These are phyloP conservation scores for Aspergillus intermedius DNA, from an alignment of 2,329 filamentous ascomycete species.

Conservation along the genomic window DNA sequence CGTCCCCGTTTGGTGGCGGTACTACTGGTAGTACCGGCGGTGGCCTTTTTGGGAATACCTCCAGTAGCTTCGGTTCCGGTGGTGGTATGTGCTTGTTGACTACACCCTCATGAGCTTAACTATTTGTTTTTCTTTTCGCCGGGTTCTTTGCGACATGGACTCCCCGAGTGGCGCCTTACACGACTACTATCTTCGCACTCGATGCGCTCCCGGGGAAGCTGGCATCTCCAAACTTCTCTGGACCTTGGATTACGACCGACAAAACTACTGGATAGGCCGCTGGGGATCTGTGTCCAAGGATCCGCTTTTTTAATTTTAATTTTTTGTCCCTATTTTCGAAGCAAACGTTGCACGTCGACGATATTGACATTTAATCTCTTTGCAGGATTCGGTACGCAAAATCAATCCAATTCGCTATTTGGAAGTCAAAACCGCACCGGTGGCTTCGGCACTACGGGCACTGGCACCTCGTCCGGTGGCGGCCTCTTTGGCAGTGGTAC, in stretches of 20 bases:
- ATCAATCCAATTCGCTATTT: constrained; percentile 29
- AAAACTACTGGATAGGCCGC: not conserved
- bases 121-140: constrained; percentile 12
- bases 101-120: constrained; percentile 18
- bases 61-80: constrained; percentile 36
- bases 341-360: not conserved
- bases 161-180: not conserved
- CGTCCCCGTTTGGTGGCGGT: constrained; percentile 32
- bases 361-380: constrained; percentile 13
- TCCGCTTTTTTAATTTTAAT: constrained; percentile 4
- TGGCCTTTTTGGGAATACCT: constrained; percentile 30
- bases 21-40: constrained; percentile 25
- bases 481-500: constrained; percentile 22
- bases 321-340: not conserved
- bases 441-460: constrained; percentile 25
- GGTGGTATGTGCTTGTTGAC: constrained; percentile 36
- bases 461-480: constrained; percentile 18
- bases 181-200: no score
- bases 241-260: not conserved
- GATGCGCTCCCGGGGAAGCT: no score
- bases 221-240: no score
- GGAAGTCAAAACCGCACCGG: constrained; percentile 26
- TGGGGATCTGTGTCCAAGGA: constrained; percentile 6
- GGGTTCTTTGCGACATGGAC: not conserved
- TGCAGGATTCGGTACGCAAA: constrained; percentile 33